Evolutionary conservation across 495 filamentous ascomycete genomes (phyloP), one percentile per base, ranked within the genome.

Genomic region (Geopyxis carbonaria): DNA sequence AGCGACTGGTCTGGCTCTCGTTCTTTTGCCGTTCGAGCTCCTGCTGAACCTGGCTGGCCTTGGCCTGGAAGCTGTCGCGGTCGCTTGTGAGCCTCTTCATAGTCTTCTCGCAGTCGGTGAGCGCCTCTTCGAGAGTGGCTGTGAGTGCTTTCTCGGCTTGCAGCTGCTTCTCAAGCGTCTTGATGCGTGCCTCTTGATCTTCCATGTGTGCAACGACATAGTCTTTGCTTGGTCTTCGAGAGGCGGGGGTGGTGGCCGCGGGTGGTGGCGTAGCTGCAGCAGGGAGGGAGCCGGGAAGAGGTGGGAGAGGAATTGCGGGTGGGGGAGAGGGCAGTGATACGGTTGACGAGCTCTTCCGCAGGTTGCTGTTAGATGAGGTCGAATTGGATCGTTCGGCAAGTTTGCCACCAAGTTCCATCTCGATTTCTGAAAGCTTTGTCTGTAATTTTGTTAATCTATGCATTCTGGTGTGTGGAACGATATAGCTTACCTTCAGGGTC

Each of bases 61-160:
- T 82, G 61, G 77, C 80, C 59, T 78, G 82, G 76, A 85, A 93
- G 25, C 64, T 70, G n/a, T 95, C 85, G 56, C 77, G 73, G 55
- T 97, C 89, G 11, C 60, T 56, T 11, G 48, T 56, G 15, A 57
- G 22, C 9, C 48, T 43, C 21, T 57, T 57, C 53, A 56, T 57
- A 22, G 64, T 61, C 65, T 86, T 91, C 59, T 97, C 89, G 13
- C 95, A 75, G 51, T 95, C 91, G 5, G 81, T 83, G 28, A 97
- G 69, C 18, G 89, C 91, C 61, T 95, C 87, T 56, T 97, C 89
- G 22, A 97, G 68, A 22, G 85, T 93, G 14, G 78, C 72, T 4
- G 87, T 95, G 19, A 97, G 75, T 54, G 95, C 87, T 57, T 92
- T 93, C 65, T 97, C 89, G 19, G 91, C 86, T 44, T 77, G 78